A percentile compares a stretch with the other conserved stretches of the same genome.
These are phyloP conservation scores for Hordeum pubiflorum DNA, from an alignment of 202 grass and related monocot species.

Conservation along the genomic window DNA sequence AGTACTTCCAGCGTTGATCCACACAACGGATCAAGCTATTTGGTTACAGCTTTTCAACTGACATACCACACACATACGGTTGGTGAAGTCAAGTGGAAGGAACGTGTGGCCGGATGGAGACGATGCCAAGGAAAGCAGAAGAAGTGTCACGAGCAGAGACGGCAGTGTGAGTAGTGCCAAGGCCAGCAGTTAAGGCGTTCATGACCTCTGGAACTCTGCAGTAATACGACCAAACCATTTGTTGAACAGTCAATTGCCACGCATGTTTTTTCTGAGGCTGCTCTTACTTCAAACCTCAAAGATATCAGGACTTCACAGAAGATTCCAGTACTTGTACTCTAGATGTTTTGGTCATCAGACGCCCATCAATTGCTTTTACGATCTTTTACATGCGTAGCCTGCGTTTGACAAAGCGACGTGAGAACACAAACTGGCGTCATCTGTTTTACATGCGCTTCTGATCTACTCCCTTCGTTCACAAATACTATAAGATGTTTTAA, in stretches of 20 bases:
- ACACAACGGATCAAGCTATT: neutral
- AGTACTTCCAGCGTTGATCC: neutral
- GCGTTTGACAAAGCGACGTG: conserved; percentile 3
- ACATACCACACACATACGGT: neutral
- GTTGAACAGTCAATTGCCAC: neutral
- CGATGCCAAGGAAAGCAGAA: no score
- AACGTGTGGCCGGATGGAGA: neutral
- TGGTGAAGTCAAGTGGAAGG: neutral
- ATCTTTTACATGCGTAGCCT: conserved; percentile 1
- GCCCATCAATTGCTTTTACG: neutral
- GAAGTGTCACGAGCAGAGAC: neutral
- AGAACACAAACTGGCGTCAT: neutral
- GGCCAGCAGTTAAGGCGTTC: neutral
- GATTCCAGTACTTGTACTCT: neutral
- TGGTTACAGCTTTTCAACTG: neutral
- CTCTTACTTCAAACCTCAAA: neutral
- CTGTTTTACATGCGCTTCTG: neutral
- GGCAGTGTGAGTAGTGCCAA: neutral
- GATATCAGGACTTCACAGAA: neutral
- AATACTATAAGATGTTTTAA: no score
- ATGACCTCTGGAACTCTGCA: neutral
- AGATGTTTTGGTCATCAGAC: neutral
- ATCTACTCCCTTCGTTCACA: neutral
- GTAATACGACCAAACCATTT: no score
- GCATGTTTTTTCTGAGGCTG: neutral